Percentiles rank a stretch among this genome's conserved stretches.
These are phyloP conservation scores for Globisporangium megalacanthum DNA, from an alignment of 352 stramenopile species.

Conservation along the genomic window DNA sequence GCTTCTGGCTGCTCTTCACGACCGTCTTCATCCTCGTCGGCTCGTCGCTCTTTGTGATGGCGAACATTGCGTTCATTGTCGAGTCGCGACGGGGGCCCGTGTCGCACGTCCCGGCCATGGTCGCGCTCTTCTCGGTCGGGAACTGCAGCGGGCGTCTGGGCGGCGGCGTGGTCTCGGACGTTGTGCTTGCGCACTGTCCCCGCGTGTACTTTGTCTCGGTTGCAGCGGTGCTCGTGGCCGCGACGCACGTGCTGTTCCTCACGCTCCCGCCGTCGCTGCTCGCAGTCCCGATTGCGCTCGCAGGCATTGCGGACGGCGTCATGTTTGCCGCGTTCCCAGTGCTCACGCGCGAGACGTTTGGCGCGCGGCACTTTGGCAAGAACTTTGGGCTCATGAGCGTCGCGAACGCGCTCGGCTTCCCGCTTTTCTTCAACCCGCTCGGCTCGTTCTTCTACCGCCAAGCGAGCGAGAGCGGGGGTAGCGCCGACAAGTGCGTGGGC, in stretches of 20 bases:
- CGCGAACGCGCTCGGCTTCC: conserved; percentile 68
- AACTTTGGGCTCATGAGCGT: conserved; percentile 76
- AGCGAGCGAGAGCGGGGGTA: conserved; percentile 31
- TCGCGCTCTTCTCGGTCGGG: conserved; percentile 63
- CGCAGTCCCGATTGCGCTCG: conserved; percentile 46
- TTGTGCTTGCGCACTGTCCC: conserved; percentile 36
- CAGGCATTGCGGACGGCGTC: conserved; percentile 58
- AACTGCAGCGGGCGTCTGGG: conserved; percentile 55
- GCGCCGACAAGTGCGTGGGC: conserved; percentile 46
- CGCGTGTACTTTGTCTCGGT: conserved; percentile 59
- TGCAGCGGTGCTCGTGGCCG: conserved; percentile 44
- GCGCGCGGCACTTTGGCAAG: conserved; percentile 62
- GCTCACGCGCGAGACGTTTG: conserved; percentile 67
- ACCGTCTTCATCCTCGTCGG: conserved; percentile 71
- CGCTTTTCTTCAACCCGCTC: conserved; percentile 65
- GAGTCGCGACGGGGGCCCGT: conserved; percentile 40
- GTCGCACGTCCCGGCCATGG: conserved; percentile 56
- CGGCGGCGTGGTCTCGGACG: conserved; percentile 56
- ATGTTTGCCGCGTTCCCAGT: conserved; percentile 74
- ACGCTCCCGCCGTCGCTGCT: conserved; percentile 34
- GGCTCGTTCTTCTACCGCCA: conserved; percentile 53
- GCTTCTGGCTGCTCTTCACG: conserved; percentile 68
- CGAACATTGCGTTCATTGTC: conserved; percentile 78
- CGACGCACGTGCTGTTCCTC: conserved; percentile 59
- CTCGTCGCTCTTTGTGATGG: conserved; percentile 70